phyloP scores from a whole-genome alignment of 192 early-diverging fungal genomes.

The Rhizophagus prolifer region DNA sequence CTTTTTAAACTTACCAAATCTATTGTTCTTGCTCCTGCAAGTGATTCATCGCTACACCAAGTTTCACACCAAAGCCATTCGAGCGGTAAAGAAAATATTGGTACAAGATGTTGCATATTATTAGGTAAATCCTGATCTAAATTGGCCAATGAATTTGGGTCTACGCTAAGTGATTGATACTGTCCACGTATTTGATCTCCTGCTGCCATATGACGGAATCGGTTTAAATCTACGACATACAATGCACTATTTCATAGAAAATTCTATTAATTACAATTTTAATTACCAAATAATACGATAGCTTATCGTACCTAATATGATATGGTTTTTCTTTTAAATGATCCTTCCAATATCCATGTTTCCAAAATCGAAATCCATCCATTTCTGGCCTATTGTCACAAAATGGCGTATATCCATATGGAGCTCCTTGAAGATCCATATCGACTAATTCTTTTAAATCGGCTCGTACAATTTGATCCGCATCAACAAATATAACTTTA shows the following conservation, averaged over 20 bases:
- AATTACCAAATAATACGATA: not conserved
- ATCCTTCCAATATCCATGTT: constrained; percentile 90
- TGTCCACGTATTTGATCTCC: constrained; percentile 91
- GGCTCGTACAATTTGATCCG: constrained; percentile 97
- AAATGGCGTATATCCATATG: constrained; percentile 96
- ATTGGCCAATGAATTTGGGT: constrained; percentile 88
- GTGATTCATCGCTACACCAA: constrained; percentile 88
- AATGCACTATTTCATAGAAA: constrained; percentile 61
- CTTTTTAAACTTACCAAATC: constrained; percentile 69
- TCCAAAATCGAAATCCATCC: constrained; percentile 99
- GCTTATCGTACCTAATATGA: constrained; percentile 70
- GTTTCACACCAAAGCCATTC: constrained; percentile 99
- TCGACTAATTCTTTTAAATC: constrained; percentile 92
- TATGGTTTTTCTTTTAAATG: constrained; percentile 88
- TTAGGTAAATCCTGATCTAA: constrained; percentile 99
- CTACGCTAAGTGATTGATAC: constrained; percentile 88
- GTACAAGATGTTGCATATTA: constrained; percentile 90
- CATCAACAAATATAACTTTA: constrained; percentile 98
- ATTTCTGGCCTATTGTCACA: constrained; percentile 90
- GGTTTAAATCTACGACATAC: constrained; percentile 92
- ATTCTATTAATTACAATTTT: not conserved
- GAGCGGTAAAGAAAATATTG: constrained; percentile 90
- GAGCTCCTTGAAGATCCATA: constrained; percentile 91
- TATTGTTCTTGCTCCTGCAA: constrained; percentile 92
- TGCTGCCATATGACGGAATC: constrained; percentile 90